phyloP scores from a whole-genome alignment of 2,329 filamentous ascomycete species.

The Hypoxylon sp. region DNA sequence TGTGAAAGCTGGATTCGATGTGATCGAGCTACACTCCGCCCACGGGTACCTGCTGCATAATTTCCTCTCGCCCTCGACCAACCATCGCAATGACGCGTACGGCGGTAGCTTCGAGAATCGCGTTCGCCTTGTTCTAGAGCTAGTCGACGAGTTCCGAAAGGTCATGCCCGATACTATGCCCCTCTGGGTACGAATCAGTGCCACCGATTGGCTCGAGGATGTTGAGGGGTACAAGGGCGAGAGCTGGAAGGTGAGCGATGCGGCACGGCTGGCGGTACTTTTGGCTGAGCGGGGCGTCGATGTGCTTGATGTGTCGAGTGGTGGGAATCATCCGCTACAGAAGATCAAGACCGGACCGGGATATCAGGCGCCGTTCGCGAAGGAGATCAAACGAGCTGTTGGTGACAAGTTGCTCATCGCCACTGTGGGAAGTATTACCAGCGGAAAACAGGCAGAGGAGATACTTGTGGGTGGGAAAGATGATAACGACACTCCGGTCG shows the following conservation, averaged over 20 bases:
- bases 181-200: slow-evolving; percentile 76
- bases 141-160: slow-evolving; percentile 73
- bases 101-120: slow-evolving; percentile 81
- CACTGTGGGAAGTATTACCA: slow-evolving; percentile 66
- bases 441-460: slow-evolving; percentile 62
- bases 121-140: slow-evolving; percentile 75
- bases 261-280: slow-evolving; percentile 70
- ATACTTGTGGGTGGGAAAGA: slow-evolving; percentile 57
- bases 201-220: slow-evolving; percentile 77
- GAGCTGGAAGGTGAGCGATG: slow-evolving; percentile 74
- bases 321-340: slow-evolving; percentile 68
- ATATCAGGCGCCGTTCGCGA: slow-evolving; percentile 77
- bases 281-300: slow-evolving; percentile 76
- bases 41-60: slow-evolving; percentile 82
- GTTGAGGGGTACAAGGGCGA: slow-evolving; percentile 61
- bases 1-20: slow-evolving; percentile 70
- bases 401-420: slow-evolving; percentile 72
- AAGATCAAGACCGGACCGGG: slow-evolving; percentile 69
- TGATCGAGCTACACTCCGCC: slow-evolving; percentile 80
- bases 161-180: slow-evolving; percentile 76
- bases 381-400: slow-evolving; percentile 75
- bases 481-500: slow-evolving; percentile 54
- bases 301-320: slow-evolving; percentile 77
- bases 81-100: slow-evolving; percentile 77
- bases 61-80: slow-evolving; percentile 79